These are phyloP conservation scores for Verruconis gallopava DNA, from an alignment of 2,329 filamentous ascomycete genomes.

Conservation along the genomic window DNA sequence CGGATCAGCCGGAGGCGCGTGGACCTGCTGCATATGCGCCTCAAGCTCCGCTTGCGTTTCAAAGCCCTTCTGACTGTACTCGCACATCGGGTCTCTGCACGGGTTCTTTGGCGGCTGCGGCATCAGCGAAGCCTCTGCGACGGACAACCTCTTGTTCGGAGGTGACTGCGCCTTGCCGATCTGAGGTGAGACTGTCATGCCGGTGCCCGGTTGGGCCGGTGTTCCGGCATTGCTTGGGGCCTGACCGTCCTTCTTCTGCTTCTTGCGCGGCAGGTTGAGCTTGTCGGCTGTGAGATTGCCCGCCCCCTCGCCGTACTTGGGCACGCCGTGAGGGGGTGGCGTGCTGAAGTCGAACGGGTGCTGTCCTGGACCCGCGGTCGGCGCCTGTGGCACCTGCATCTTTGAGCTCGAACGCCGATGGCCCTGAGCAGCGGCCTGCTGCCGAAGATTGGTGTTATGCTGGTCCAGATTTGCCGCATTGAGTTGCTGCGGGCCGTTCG, in stretches of 20 bases:
- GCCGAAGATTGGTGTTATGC: not conserved
- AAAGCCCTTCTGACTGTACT: not conserved
- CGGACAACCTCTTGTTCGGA: not conserved
- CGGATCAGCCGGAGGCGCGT: not conserved
- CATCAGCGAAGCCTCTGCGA: too few species aligned
- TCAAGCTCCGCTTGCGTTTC: not conserved
- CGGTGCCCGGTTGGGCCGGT: not conserved
- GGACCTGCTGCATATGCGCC: not conserved
- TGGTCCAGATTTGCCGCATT: not conserved
- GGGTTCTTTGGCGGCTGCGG: not conserved
- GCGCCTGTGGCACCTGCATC: not conserved
- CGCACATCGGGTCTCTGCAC: not conserved
- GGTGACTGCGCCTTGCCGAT: not conserved
- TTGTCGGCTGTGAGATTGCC: not conserved
- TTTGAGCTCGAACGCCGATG: not conserved
- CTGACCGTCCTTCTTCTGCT: not conserved
- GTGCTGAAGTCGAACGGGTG: not conserved
- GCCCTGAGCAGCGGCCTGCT: not conserved
- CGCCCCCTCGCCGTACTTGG: not conserved
- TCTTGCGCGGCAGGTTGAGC: not conserved
- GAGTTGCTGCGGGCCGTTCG: not conserved
- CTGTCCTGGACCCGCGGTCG: not conserved
- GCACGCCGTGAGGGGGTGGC: not conserved
- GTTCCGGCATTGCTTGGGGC: not conserved
- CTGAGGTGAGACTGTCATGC: not conserved